These are phyloP conservation scores for Ustilago shanxiensis DNA, from an alignment of 1,284 basidiomycete species.

Conservation along the genomic window DNA sequence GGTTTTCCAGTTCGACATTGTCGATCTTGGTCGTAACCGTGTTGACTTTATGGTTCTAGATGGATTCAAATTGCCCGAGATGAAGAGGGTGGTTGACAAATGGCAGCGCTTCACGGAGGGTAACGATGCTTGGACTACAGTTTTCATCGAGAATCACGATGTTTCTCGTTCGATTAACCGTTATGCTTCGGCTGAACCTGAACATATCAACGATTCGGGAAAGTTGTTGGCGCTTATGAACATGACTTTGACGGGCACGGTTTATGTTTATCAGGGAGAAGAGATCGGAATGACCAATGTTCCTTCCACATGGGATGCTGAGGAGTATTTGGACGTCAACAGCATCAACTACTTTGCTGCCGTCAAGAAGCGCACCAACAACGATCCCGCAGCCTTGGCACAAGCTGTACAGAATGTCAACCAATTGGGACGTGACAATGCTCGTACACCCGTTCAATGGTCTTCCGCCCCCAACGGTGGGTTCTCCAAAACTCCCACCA, in stretches of 20 bases:
- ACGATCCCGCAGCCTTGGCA: constrained; percentile 69
- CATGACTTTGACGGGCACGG: constrained; percentile 77
- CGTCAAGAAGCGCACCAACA: constrained; percentile 36
- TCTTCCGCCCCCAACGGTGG: constrained; percentile 75
- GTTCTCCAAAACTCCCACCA: constrained; percentile 74
- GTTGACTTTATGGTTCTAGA: constrained; percentile 71
- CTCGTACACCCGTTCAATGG: constrained; percentile 81
- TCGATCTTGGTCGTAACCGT: constrained; percentile 73
- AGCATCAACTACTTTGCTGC: constrained; percentile 54
- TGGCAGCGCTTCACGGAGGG: constrained; percentile 74
- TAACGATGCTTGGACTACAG: constrained; percentile 57
- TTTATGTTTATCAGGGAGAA: constrained; percentile 80
- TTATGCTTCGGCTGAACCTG: constrained; percentile 76
- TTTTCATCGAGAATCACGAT: constrained; percentile 77
- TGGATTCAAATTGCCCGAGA: constrained; percentile 75
- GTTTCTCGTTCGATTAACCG: constrained; percentile 76
- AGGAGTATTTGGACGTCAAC: constrained; percentile 72
- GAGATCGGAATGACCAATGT: constrained; percentile 78
- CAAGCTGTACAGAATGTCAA: constrained; percentile 73
- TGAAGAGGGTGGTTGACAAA: constrained; percentile 75
- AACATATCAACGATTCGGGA: constrained; percentile 75
- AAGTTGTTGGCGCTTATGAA: constrained; percentile 79
- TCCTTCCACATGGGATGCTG: constrained; percentile 77
- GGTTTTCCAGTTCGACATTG: constrained; percentile 77
- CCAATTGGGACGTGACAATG: constrained; percentile 79